Conservation (phyloP, 208 protist species). For the Porcisia deanei region DNA sequence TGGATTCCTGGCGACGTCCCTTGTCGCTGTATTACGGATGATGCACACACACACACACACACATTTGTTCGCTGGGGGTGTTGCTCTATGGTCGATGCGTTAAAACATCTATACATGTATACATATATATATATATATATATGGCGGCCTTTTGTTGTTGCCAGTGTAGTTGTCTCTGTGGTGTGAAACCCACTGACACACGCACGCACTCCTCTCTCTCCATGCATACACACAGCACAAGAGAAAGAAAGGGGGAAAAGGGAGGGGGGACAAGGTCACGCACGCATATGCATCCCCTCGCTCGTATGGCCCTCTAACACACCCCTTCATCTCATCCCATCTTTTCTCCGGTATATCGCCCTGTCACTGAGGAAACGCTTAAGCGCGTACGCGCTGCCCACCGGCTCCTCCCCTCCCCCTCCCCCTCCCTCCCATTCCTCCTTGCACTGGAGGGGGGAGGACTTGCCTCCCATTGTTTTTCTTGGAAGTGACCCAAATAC, state of each 20-base stretch:
- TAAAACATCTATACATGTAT: background rate
- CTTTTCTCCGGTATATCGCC: too few species aligned
- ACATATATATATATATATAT: background rate
- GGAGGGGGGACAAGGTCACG: background rate
- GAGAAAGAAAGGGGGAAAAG: too few species aligned
- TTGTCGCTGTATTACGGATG: background rate
- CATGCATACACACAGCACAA: too few species aligned
- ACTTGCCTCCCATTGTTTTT: background rate
- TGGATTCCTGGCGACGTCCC: background rate
- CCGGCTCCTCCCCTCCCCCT: too few species aligned
- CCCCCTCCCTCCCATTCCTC: background rate
- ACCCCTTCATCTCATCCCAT: too few species aligned
- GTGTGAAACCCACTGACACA: too few species aligned
- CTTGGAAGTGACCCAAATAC: background rate
- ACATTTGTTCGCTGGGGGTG: background rate
- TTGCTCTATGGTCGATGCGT: too few species aligned
- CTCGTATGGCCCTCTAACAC: too few species aligned
- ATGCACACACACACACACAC: background rate
- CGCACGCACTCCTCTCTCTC: background rate
- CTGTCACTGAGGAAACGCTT: too few species aligned
- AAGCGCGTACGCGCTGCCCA: background rate
- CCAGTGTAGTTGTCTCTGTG: too few species aligned
- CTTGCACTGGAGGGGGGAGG: background rate
- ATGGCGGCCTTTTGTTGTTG: too few species aligned
- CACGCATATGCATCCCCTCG: too few species aligned